Base-by-base conservation (phyloP, 768 basidiomycete species). In the Boletus bicolor region DNA sequence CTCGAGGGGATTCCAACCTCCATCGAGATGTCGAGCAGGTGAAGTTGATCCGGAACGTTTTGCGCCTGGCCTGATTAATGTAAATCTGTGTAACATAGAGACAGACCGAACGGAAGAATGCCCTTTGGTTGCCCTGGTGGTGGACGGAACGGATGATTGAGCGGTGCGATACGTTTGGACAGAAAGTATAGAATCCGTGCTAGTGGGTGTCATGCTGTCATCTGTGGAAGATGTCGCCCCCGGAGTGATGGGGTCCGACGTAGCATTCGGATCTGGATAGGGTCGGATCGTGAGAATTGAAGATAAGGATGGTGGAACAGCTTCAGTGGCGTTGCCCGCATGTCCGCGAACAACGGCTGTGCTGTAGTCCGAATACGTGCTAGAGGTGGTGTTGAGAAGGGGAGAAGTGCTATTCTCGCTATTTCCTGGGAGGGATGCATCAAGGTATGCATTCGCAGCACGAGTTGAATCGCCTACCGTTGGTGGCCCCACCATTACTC, bases 61-160 rank as follows among this genome's bases (percentile, higher is more conserved):
- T 30, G 74, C 76, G 4, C 90, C 90, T 15, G 91, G 91, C 68
- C 87, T 91, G 63, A 93, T 79, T 34, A 94, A 78, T 21, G 92
- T 88, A 76, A 95, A 95, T 17, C 93, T 86, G 68, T 94, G 93
- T 3, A 92, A 78, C 49, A 85, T 77, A 0, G 84, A 79, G 1
- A 80, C 61, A 4, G 80, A 75, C 36, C 76, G 76, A 46, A 87
- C 79, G 7, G 87, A 87, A 1, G 88, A 89, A 19, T 87, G 85
- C 11, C 88, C 90, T 61, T 89, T 86, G 0, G 89, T 92, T 5
- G 90, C 90, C 15, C 77, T 77, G 1, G 89, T 80, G 37, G 77
- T 75, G 2, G 84, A 85, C 5, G 73, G 73, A 30, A 75, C 62
- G 3, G 77, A 77, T 26, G 75, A 72, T 24, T 77, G 73, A 9